Conservation (phyloP, 2,329 filamentous ascomycete species). For the Peltaster fructicola region DNA sequence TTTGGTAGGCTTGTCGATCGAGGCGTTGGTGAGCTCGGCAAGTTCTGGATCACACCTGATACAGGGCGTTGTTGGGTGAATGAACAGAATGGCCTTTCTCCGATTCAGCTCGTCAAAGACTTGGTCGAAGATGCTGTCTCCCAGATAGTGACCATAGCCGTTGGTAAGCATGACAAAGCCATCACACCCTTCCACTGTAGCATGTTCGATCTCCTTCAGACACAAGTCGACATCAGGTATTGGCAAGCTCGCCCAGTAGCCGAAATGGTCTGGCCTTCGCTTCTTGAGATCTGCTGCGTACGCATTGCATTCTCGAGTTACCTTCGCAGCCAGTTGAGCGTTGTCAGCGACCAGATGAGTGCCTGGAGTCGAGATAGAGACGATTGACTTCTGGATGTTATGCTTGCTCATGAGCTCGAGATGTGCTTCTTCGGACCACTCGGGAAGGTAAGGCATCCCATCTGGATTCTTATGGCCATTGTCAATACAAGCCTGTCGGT, state of each 20-base stretch:
- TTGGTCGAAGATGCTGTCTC: conserved; percentile 26
- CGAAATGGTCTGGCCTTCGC: conserved; percentile 24
- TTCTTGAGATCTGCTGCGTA: conserved; percentile 24
- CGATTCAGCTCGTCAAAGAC: conserved; percentile 33
- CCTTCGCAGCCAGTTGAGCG: conserved; percentile 16
- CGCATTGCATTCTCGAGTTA: conserved; percentile 25
- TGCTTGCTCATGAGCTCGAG: conserved; percentile 32
- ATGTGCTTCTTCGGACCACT: conserved; percentile 30
- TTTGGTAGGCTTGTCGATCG: conserved; percentile 8
- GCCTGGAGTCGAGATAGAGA: conserved; percentile 38
- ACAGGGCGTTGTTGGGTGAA: conserved; percentile 37
- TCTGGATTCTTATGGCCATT: conserved; percentile 29
- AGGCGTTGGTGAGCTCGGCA: conserved; percentile 8
- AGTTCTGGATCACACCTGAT: conserved; percentile 13
- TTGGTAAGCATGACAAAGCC: conserved; percentile 37
- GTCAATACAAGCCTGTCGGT: conserved; percentile 22
- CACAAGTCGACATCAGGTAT: conserved; percentile 31
- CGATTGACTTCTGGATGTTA: conserved; percentile 34
- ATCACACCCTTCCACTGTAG: conserved; percentile 28
- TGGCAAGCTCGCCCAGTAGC: conserved; percentile 37
- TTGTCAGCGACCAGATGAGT: conserved; percentile 28
- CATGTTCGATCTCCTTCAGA: conserved; percentile 30
- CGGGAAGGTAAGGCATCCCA: conserved; percentile 28
- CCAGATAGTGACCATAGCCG: conserved; percentile 34
- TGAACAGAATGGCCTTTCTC: conserved; percentile 32